Base-by-base conservation (phyloP, 805 yeast species). In the Starmerella floricola region DNA sequence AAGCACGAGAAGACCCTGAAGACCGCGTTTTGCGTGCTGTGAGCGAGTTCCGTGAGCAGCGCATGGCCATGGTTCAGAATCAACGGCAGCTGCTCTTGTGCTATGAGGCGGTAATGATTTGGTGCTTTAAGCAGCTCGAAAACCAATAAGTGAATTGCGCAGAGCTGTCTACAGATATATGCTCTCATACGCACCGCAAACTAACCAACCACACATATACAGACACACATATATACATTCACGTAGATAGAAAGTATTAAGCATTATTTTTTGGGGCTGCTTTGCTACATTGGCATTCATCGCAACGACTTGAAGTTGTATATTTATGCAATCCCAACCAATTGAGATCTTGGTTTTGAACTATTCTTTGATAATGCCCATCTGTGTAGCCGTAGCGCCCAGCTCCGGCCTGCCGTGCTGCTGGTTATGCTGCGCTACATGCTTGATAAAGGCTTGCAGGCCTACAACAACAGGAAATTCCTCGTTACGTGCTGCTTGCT, bases 21-120 rank as follows among this genome's bases (percentile, higher is more conserved):
- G 91, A 81, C 59, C 63, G 79, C 43, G 66, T 83, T 2, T 75
- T 70, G 52, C 69, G 75, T 50, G 71, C 75, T 3, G 78, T 83
- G 11, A 74, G 78, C 50, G 70, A 67, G 39, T 74, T 83, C 54
- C 67, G 94, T 51, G 71, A 73, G 47, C 91, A 82, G 59, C 62
- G 94, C 50, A 67, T 83, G 20, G 76, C 86, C 4, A 83, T 83
- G 91, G 94, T 84, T 12, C 94, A 83, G 57, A 79, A 76, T 54
- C 67, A 82, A 45, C 75, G 79, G 45, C 94, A 83, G 60, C 81
- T 72, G 51, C 65, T 79, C 18, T 68, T 77, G 47, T 78, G 88
- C 58, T 83, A 84, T 59, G 91, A 84, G 47, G 65, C 74, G 11
- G 56, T 72, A 6, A 46, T 63, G 34, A 47, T 53, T 6, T 54